Base-by-base conservation (phyloP, 352 stramenopile species). In the Pythium phragmiticola region DNA sequence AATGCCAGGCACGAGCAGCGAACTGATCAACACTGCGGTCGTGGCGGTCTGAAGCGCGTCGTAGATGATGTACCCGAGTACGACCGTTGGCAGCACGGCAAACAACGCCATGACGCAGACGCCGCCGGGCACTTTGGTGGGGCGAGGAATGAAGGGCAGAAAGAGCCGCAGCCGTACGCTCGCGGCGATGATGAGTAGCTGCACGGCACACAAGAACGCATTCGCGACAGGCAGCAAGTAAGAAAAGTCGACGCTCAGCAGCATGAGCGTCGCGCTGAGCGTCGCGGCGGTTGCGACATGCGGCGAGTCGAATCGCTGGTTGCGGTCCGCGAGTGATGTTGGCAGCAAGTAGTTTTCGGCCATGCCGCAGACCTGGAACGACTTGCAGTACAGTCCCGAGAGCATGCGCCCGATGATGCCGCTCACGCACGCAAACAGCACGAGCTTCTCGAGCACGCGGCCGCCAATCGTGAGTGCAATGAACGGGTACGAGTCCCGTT, bases 361-460 rank as follows among this genome's bases (percentile, higher is more conserved):
- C 81, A 92, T 89, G n/a, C 77, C 75, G 11, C 66, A 78, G 11
- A 98, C 50, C 62, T 97, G 81, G 63, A 90, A 97, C 2, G 92
- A 77, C 72, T 98, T 93, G 33, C 75, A 78, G 30, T 84, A 92
- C 63, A 99, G 79, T 37, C 96, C 92, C 2, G 91, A 82, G 73
- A 96, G 80, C 68, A 97, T 98, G 48, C 97, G 76, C 7, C 87
- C 95, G 36, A 95, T 78, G 9, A 77, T 84, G 34, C 95, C 87
- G 33, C 82, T 84, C 9, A 90, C 87, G 0, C 84, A 76, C 0
- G 67, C 65, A 51, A 96, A 83, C 7, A 97, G 70, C 37, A 95
- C 84, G 63, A 96, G 87, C 11, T 69, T 76, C n/a, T 84, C 84
- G 1, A 99, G 82, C 68, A 87, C 87, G 7, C 68, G 67, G 13